Evolutionary conservation across 1,284 basidiomycete genomes (phyloP).

Genomic region (Puccinia triticina): DNA sequence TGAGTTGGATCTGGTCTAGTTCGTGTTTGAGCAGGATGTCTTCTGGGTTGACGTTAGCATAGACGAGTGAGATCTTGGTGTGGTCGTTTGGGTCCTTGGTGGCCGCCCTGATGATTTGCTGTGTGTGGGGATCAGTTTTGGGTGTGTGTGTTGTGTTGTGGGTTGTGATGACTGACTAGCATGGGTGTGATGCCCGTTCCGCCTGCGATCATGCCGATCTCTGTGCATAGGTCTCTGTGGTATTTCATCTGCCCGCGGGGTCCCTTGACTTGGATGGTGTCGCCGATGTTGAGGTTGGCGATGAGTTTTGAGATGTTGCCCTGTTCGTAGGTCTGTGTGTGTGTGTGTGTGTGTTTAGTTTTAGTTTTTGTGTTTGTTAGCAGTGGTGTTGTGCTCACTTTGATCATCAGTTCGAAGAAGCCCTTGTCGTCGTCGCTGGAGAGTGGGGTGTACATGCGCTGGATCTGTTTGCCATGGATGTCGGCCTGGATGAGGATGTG

Average conservation of each 20-base stretch:
- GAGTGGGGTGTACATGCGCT: slow-evolving; percentile 91
- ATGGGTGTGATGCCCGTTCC: slow-evolving; percentile 93
- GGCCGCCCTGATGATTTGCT: slow-evolving; percentile 85
- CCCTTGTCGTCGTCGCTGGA: slow-evolving; percentile 88
- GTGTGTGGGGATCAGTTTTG: not conserved
- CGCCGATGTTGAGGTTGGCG: slow-evolving; percentile 77
- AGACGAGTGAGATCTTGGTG: slow-evolving; percentile 88
- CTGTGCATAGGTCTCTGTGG: slow-evolving; percentile 68
- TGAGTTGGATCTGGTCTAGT: slow-evolving; percentile 74
- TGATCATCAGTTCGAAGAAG: slow-evolving; percentile 93
- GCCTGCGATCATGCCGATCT: slow-evolving; percentile 94
- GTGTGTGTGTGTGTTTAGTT: too few relatives aligned
- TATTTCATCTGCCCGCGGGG: slow-evolving; percentile 81
- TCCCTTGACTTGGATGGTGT: slow-evolving; percentile 85
- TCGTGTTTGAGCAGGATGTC: slow-evolving; percentile 75
- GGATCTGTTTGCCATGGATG: slow-evolving; percentile 85
- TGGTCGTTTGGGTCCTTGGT: slow-evolving; percentile 81
- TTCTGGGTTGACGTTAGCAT: slow-evolving; percentile 77
- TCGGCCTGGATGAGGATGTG: slow-evolving; percentile 90
- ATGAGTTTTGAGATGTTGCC: slow-evolving; percentile 92
- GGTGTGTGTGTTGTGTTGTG: too few relatives aligned
- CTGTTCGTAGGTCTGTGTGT: slow-evolving; percentile 80
- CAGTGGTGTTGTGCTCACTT: slow-evolving; percentile 65
- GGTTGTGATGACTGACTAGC: slow-evolving; percentile 66
- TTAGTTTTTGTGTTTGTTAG: not conserved